These are phyloP conservation scores for Zychaea mexicana DNA, from an alignment of 371 early-diverging fungal species.

Conservation along the genomic window DNA sequence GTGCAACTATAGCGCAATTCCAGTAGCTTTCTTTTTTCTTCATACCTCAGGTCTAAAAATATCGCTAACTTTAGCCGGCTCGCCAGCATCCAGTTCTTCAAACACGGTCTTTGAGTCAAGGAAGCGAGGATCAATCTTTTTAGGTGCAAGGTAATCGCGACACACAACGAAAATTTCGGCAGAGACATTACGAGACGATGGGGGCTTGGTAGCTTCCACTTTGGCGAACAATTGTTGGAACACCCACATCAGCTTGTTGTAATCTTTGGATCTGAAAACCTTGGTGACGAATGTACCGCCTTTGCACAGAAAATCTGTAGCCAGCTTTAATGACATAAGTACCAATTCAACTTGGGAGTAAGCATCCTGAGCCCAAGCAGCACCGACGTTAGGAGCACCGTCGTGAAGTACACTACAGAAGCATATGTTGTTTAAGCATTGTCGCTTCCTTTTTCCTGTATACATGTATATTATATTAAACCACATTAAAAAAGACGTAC, in stretches of 20 bases:
- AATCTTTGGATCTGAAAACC: conserved; percentile 99
- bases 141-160: conserved; percentile 92
- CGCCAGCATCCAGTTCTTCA: conserved; percentile 78
- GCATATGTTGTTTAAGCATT: no score
- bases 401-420: conserved; percentile 96
- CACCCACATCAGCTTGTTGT: conserved; percentile 98
- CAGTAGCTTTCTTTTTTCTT: background rate
- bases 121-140: conserved; percentile 94
- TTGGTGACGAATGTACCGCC: conserved; percentile 99
- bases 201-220: conserved; percentile 99
- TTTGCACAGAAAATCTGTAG: conserved; percentile 92
- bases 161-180: conserved; percentile 99
- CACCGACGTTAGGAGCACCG: conserved; percentile 99
- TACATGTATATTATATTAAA: no score
- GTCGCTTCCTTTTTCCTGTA: no score
- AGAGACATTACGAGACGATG: conserved; percentile 98
- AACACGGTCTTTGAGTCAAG: conserved; percentile 97
- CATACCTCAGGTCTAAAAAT: conserved; percentile 78
- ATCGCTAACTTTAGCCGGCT: conserved; percentile 52
- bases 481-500: no score
- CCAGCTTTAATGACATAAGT: conserved; percentile 93
- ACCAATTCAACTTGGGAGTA: conserved; percentile 98
- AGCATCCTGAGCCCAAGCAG: conserved; percentile 98
- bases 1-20: no score
- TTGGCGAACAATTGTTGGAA: conserved; percentile 97